Evolutionary conservation across 2,329 filamentous ascomycete genomes (phyloP).

Genomic region (Penicillium sp.): DNA sequence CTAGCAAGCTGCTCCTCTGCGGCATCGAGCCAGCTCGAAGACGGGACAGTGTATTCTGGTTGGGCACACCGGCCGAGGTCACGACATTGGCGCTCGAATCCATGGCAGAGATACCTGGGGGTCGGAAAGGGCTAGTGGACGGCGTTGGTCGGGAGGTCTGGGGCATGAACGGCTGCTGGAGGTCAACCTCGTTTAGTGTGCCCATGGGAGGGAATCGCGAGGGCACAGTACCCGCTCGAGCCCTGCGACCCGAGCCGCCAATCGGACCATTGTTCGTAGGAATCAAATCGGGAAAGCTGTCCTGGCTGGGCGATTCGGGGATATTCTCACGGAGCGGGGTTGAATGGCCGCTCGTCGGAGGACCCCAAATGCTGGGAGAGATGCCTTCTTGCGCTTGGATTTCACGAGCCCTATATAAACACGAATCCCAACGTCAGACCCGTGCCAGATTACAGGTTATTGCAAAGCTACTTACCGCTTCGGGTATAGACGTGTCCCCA

Average conservation of each 20-base stretch:
- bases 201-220: conserved; percentile 83
- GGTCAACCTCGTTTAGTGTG: conserved; percentile 53
- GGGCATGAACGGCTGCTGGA: conserved; percentile 58
- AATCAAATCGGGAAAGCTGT: conserved; percentile 89
- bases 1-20: conserved; percentile 68
- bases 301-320: conserved; percentile 84
- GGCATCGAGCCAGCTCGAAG: conserved; percentile 92
- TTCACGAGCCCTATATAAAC: conserved; percentile 70
- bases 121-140: conserved; percentile 80
- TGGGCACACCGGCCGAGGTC: conserved; percentile 49
- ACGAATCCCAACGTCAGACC: conserved; percentile 9
- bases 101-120: conserved; percentile 44
- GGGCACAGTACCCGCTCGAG: conserved; percentile 90
- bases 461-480: conserved; percentile 68
- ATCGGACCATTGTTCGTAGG: conserved; percentile 62
- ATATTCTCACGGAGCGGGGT: conserved; percentile 96
- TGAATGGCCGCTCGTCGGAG: conserved; percentile 92
- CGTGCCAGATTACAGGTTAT: not conserved
- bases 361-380: conserved; percentile 76
- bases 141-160: conserved; percentile 83
- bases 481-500: conserved; percentile 74
- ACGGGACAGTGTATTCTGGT: conserved; percentile 73
- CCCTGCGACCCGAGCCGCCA: conserved; percentile 66
- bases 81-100: conserved; percentile 40
- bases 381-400: conserved; percentile 96